Evolutionary conservation across 139 green algal species (phyloP), one percentile per base, ranked within the genome.

Genomic region (Tetratostichococcus sp.): DNA sequence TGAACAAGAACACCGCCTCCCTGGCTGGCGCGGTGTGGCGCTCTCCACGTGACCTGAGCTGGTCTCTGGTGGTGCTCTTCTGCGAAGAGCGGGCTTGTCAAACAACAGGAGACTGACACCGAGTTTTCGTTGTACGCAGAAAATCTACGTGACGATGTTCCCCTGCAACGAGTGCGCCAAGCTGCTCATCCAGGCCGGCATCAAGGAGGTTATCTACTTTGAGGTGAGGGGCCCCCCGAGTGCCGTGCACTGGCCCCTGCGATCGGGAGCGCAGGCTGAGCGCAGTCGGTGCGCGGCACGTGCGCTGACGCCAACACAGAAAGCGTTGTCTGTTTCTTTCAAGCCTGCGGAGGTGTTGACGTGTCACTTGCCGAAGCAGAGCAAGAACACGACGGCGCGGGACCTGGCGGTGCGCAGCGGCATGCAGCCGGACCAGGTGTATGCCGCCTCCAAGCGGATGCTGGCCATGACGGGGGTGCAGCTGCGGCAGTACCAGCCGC

Each of bases 151-250:
- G 26, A 99, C 96, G 30, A 94, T 99, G 88, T 98, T 97, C 72
- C 96, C 96, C 2, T 99, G 96, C 91, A 98, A 98, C 75, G 95
- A 99, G 84, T 99, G 96, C 85, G 92, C 96, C 70, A 99, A 99
- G 87, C 87, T 99, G 50, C 89, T 99, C 69, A 98, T 99, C 57
- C 95, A 99, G 80, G 91, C 92, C 26, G 94, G 94, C 67, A 93
- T 98, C 58, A 59, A 35, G 16, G 93, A 98, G 87, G 88, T 98
- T 1, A 83, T 98, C 16, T 97, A 87, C 68, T 86, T 94, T 68
- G 93, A 98, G 81, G 91, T 91, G 1, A 62, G 50, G 39, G 39
- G 14, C 39, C 8, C n/a, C n/a, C n/a, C n/a, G n/a, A n/a, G n/a
- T n/a, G n/a, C n/a, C n/a, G n/a, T n/a, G n/a, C n/a, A n/a, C n/a